Conservation (phyloP, 768 basidiomycete genomes). For the Suillus subaureus region DNA sequence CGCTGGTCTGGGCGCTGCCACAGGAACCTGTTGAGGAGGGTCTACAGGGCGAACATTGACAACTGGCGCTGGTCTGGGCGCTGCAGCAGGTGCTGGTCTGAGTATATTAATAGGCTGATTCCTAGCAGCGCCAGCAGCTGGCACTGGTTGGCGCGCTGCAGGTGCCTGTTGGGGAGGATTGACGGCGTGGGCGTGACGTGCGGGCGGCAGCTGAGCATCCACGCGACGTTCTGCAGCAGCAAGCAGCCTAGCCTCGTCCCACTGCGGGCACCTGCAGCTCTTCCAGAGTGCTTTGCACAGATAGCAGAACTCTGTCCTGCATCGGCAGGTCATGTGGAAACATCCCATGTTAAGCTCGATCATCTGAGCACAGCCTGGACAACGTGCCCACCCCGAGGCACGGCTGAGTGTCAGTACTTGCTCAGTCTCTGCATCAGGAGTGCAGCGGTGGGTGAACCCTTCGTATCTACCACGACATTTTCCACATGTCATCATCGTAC, state of each 20-base stretch:
- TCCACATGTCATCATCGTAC: conserved; percentile 26
- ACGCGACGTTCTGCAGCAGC: conserved; percentile 49
- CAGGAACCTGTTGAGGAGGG: conserved; percentile 1
- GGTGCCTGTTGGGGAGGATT: conserved; percentile 19
- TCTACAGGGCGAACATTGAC: not conserved
- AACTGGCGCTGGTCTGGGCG: conserved; percentile 3
- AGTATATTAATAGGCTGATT: not conserved
- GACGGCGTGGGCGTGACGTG: conserved; percentile 33
- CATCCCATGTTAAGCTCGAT: conserved; percentile 41
- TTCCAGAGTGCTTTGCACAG: conserved; percentile 63
- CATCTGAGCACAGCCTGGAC: conserved; percentile 41
- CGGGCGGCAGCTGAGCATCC: conserved; percentile 39
- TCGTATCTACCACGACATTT: conserved; percentile 27
- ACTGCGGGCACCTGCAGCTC: conserved; percentile 61
- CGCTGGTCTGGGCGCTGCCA: conserved; percentile 2
- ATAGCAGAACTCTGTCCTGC: conserved; percentile 43
- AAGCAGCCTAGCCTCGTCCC: conserved; percentile 53
- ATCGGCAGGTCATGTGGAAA: conserved; percentile 44
- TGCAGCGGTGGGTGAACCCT: conserved; percentile 29
- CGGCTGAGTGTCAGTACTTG: conserved; percentile 30
- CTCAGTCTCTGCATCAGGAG: conserved; percentile 25
- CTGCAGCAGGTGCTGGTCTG: conserved; percentile 1
- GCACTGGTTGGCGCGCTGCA: conserved; percentile 5
- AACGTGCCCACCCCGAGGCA: conserved; percentile 38
- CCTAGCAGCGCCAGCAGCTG: not conserved